These are phyloP conservation scores for Withania somnifera DNA, from an alignment of 305 asterid genomes.

Conservation along the genomic window DNA sequence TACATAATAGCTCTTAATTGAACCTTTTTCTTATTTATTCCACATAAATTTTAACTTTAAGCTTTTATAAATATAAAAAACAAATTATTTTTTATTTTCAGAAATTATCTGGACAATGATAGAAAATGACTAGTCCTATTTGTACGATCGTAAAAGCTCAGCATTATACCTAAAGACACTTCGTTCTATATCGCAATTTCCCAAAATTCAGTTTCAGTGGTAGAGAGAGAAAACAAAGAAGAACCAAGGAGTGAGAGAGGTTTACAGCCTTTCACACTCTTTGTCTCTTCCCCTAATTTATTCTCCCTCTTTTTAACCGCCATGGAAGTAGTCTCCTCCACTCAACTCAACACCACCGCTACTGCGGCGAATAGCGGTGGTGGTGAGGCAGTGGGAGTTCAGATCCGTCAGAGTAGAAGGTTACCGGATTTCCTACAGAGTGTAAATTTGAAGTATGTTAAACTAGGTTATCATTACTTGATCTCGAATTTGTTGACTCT, in stretches of 20 bases:
- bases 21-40: background rate
- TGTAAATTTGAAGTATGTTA: constrained; percentile 83
- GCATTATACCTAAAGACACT: too few species aligned
- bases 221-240: constrained; percentile 3
- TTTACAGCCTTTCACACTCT: background rate
- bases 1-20: background rate
- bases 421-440: constrained; percentile 81
- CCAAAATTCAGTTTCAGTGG: background rate
- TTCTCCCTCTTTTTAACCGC: background rate
- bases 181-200: background rate
- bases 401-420: constrained; percentile 48
- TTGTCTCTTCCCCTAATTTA: background rate
- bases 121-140: background rate
- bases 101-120: background rate
- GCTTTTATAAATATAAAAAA: too few species aligned
- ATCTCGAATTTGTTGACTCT: constrained; percentile 65
- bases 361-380: constrained; percentile 18
- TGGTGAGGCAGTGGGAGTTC: constrained; percentile 39
- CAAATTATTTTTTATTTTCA: too few species aligned
- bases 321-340: background rate
- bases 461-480: constrained; percentile 81
- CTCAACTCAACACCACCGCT: background rate
- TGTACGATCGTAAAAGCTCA: too few species aligned
- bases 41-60: background rate
- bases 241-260: background rate